Base-by-base conservation (phyloP, 2,329 filamentous ascomycete species). In the Exophiala viscosa region DNA sequence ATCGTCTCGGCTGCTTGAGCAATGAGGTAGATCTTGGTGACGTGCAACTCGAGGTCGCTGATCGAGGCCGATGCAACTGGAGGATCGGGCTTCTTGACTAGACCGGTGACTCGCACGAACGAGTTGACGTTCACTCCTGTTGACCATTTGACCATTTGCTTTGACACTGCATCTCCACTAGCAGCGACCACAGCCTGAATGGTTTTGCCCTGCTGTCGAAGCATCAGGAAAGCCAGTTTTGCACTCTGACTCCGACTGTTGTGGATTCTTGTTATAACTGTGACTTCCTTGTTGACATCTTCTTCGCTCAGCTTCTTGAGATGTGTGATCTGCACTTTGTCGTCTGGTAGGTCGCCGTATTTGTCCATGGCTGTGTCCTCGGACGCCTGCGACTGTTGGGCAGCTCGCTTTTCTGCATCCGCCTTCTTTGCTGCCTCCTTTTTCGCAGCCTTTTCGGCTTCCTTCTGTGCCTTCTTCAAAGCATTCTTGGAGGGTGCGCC, bases 81-180 rank as follows among this genome's bases (percentile, higher is more conserved):
- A 66, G 95, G 90, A 17, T 87, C 80, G 0, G 91, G 88, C 73
- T 87, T 86, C 77, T 90, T 82, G 48, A 97, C 85, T 31, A 79
- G 75, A 60, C 87, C 93, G 65, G 95, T 88, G 55, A 96, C 84
- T 36, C 85, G 76, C 20, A 96, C 84, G 63, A 87, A 90, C 62
- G 86, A 90, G 77, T 96, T 92, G 41, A 86, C 78, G 66, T 83
- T 86, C 61, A 96, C 73, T 39, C 76, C 80, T 43, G 82, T 83
- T 45, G 87, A 84, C 83, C 88, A 97, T 75, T 97, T 97, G 68
- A 96, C 88, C 92, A 97, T 97, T 72, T 88, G 90, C 69, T 85
- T 86, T 57, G 83, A 87, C 34, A 90, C 81, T 45, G 74, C 80
- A 68, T 61, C 60, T 13, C 61, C 73, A 33, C 78, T 83, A 64